phyloP scores from a whole-genome alignment of 1,139 yeast genomes.

The Saccharomyces uvarum region DNA sequence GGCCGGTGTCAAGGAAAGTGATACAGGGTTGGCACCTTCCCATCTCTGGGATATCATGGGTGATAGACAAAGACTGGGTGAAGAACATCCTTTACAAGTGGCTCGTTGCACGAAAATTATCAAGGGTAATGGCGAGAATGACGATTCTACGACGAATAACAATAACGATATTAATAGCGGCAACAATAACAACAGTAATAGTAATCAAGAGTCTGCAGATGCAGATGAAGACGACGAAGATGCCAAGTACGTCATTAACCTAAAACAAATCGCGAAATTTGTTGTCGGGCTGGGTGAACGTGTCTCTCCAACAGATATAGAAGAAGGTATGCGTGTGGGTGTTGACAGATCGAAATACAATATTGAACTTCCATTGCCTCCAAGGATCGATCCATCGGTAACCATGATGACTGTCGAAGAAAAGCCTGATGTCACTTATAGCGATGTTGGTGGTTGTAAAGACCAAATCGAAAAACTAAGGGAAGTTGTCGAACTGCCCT shows the following conservation, averaged over 20 bases:
- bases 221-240: slow-evolving; percentile 64
- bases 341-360: slow-evolving; percentile 96
- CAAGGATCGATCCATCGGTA: slow-evolving; percentile 93
- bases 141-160: slow-evolving; percentile 26
- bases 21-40: slow-evolving; percentile 92
- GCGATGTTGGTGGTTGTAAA: slow-evolving; percentile 96
- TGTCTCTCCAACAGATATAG: slow-evolving; percentile 96
- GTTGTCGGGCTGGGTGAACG: slow-evolving; percentile 95
- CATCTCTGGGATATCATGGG: slow-evolving; percentile 97
- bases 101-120: slow-evolving; percentile 98
- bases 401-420: slow-evolving; percentile 99
- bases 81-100: slow-evolving; percentile 94
- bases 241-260: slow-evolving; percentile 87
- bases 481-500: slow-evolving; percentile 93
- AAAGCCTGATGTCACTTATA: slow-evolving; percentile 85
- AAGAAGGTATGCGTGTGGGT: slow-evolving; percentile 99
- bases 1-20: slow-evolving; percentile 88
- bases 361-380: slow-evolving; percentile 93
- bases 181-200: slow-evolving; percentile 1
- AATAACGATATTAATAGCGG: slow-evolving; percentile 8
- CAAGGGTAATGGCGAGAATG: slow-evolving; percentile 38
- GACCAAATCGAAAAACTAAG: slow-evolving; percentile 95
- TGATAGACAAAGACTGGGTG: slow-evolving; percentile 85
- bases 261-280: slow-evolving; percentile 95
- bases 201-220: slow-evolving; percentile 11